These are phyloP conservation scores for Ophiocordyceps camponoti-rufipedis DNA, from an alignment of 2,329 filamentous ascomycete species.

Conservation along the genomic window DNA sequence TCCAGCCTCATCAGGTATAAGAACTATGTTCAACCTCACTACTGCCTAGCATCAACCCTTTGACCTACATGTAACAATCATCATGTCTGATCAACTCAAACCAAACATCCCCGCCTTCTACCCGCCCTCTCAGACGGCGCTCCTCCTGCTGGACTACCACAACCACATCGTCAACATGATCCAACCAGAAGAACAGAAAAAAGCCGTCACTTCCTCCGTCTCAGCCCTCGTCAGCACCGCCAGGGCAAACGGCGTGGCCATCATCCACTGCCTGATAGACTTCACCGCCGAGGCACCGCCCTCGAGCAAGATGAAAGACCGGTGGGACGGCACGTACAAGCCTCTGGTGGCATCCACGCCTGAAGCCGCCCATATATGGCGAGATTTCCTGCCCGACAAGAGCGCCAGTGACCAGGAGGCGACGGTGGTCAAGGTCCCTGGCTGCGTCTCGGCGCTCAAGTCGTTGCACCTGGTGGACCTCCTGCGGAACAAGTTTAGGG, in stretches of 20 bases:
- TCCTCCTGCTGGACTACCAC: conserved; percentile 4
- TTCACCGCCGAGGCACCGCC: background rate
- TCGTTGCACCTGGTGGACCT: background rate
- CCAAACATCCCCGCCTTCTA: conserved; percentile 1
- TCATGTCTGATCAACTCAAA: background rate
- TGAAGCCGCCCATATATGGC: conserved; percentile 1
- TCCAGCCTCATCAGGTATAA: background rate
- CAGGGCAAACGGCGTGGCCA: conserved; percentile 1
- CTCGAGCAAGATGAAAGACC: conserved; percentile 2
- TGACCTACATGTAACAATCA: background rate
- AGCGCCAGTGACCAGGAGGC: background rate
- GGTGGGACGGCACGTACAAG: conserved; percentile 2
- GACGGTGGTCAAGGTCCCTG: conserved; percentile 1
- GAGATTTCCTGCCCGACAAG: background rate
- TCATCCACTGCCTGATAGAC: conserved; percentile 4
- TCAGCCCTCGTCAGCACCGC: conserved; percentile 2
- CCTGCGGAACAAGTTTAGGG: conserved; percentile 1
- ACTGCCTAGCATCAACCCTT: background rate
- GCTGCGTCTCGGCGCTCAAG: conserved; percentile 3
- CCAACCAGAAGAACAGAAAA: conserved; percentile 1
- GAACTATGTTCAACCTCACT: background rate
- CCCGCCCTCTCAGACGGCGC: conserved; percentile 2
- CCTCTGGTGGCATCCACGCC: conserved; percentile 1
- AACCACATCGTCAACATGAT: conserved; percentile 3
- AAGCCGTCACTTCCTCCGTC: conserved; percentile 1